Evolutionary conservation across 2,329 filamentous ascomycete genomes (phyloP), one percentile per base, ranked within the genome.

Genomic region (Verticillium tricorpus): DNA sequence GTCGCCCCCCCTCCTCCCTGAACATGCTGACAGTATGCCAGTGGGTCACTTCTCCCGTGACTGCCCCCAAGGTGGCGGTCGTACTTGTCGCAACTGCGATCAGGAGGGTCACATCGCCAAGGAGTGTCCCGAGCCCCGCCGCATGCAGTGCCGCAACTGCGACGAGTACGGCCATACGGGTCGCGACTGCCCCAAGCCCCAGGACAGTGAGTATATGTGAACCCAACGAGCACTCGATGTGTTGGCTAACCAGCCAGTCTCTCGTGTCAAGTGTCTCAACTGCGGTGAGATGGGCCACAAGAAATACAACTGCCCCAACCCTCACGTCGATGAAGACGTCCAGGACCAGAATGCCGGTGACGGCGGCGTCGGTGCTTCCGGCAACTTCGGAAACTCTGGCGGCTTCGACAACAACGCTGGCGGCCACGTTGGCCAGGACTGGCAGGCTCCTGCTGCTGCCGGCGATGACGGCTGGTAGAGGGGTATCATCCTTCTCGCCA

Each of bases 11-110:
- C 45, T 52, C n/a, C 12, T 3, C 14, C 35, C 3, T 19, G 6
- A 32, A 58, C 4, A 9, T 58, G 7, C 56, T 58, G 56, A 58
- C 31, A 39, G 52, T 8, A 35, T 3, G 14, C 19, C 61, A 88
- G 81, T 74, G 61, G 87, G 88, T 2, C 88, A 90, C 68, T 86
- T 86, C 68, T 80, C 82, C 37, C 80, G 79, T 50, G 87, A 97
- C 69, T 90, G 88, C 69, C 86, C 89, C 32, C 77, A 86, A 71
- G 86, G 83, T 17, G 80, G 81, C 61, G 78, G 79, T 66, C 71
- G 80, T 70, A 78, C 72, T 32, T 87, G 85, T 71, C 80, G 80
- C 68, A 90, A 90, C 74, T 90, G 88, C 66, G 86, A 86, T 22
- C 73, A 83, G 50, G 83, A 86, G 59, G 88, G 86, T 5, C 87